A percentile compares a stretch with the other conserved stretches of the same genome.
Conservation (phyloP, 2,329 filamentous ascomycete species). For the Allantophomopsis cytisporea region DNA sequence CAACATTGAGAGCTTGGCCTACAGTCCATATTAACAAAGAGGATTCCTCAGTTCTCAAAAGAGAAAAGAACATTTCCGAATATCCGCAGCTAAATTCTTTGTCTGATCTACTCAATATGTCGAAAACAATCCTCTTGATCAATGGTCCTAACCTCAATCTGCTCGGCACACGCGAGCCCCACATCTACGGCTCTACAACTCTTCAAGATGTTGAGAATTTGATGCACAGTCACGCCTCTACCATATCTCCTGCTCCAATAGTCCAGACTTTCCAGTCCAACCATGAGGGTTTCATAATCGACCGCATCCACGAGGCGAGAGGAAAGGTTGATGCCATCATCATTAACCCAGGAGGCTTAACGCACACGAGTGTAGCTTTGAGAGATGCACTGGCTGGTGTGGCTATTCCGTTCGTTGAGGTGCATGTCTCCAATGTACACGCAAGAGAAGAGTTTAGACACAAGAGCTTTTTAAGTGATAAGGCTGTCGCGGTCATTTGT, state of each 20-base stretch:
- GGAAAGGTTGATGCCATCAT: constrained; percentile 47
- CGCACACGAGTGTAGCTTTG: constrained; percentile 64
- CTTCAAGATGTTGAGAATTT: constrained; percentile 38
- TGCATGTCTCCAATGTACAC: constrained; percentile 69
- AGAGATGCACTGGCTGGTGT: constrained; percentile 62
- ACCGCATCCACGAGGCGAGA: constrained; percentile 57
- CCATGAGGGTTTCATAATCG: constrained; percentile 61
- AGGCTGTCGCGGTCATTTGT: constrained; percentile 60
- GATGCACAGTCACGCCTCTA: background rate
- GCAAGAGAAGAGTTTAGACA: constrained; percentile 54
- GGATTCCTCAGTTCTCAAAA: too few relatives aligned
- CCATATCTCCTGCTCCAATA: constrained; percentile 8
- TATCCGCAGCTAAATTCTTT: too few relatives aligned
- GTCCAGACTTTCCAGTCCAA: constrained; percentile 60
- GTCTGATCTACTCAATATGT: constrained; percentile 11
- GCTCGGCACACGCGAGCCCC: constrained; percentile 59
- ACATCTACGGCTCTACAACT: constrained; percentile 59
- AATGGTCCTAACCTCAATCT: constrained; percentile 80
- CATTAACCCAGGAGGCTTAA: constrained; percentile 65
- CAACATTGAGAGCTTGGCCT: too few relatives aligned
- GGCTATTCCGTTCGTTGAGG: constrained; percentile 59
- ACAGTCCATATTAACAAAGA: too few relatives aligned
- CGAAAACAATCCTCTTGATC: constrained; percentile 50
- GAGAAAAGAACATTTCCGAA: too few relatives aligned
- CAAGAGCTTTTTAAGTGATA: constrained; percentile 62